phyloP scores from a whole-genome alignment of 129 eudicot species.

The Flaveria ramosissima region DNA sequence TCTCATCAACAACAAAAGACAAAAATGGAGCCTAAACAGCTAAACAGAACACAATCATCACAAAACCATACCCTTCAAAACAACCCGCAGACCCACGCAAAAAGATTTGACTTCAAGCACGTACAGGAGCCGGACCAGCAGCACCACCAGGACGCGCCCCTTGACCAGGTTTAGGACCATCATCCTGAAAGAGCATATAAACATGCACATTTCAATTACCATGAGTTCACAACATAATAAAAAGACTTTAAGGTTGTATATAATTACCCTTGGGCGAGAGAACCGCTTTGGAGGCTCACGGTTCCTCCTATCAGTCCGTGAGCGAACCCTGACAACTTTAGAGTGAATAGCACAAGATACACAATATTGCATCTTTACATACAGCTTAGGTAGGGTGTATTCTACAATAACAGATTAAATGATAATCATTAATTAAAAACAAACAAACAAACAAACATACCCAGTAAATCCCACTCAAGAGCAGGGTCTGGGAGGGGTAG shows the following conservation, averaged over 20 bases:
- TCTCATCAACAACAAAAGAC: neutral
- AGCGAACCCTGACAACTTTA: constrained; percentile 19
- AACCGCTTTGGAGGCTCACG: constrained; percentile 83
- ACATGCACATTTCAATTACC: neutral
- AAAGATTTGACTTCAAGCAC: constrained; percentile 31
- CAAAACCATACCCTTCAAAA: constrained; percentile 10
- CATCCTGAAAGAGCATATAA: constrained; percentile 50
- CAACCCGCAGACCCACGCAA: neutral
- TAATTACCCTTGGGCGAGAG: constrained; percentile 67
- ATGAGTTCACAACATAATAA: too few species aligned
- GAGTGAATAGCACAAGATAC: constrained; percentile 86
- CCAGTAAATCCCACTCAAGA: too few species aligned
- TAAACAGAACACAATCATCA: neutral
- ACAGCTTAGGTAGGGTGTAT: constrained; percentile 75
- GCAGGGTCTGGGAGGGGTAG: too few species aligned
- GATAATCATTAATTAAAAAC: neutral
- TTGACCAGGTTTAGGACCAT: constrained; percentile 60
- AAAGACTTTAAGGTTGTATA: too few species aligned
- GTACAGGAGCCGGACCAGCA: constrained; percentile 59
- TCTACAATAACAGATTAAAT: constrained; percentile 23
- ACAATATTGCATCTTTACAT: constrained; percentile 69
- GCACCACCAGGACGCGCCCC: constrained; percentile 55
- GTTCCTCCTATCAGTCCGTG: constrained; percentile 63
- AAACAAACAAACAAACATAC: too few species aligned
- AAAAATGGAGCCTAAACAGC: constrained; percentile 6